Conservation (phyloP, 2,329 filamentous ascomycete genomes). For the Coniella vitis region DNA sequence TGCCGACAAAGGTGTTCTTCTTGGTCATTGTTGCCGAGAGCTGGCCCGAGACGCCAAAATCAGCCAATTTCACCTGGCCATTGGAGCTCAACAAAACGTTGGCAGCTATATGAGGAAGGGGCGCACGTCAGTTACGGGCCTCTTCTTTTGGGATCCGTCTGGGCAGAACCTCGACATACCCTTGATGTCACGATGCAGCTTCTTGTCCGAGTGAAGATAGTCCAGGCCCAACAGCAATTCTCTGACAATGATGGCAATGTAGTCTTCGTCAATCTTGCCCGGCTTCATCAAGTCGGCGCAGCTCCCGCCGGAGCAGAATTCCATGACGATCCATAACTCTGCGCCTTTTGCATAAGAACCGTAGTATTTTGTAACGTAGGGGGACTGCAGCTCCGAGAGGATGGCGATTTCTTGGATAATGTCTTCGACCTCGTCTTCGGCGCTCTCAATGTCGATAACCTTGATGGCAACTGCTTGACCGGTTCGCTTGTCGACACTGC, state of each 20-base stretch:
- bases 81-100: slow-evolving; percentile 85
- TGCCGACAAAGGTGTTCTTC: slow-evolving; percentile 98
- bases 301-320: slow-evolving; percentile 94
- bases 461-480: slow-evolving; percentile 97
- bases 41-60: slow-evolving; percentile 96
- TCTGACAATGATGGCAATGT: slow-evolving; percentile 90
- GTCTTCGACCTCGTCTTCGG: slow-evolving; percentile 98
- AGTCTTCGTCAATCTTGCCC: slow-evolving; percentile 83
- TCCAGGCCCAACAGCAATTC: slow-evolving; percentile 86
- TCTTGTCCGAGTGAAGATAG: slow-evolving; percentile 91
- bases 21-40: slow-evolving; percentile 98
- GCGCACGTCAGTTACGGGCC: slow-evolving; percentile 13
- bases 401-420: slow-evolving; percentile 99
- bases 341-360: slow-evolving; percentile 94
- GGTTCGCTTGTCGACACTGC: slow-evolving; percentile 82
- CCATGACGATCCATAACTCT: slow-evolving; percentile 99
- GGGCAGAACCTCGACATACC: slow-evolving; percentile 43
- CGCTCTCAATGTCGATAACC: slow-evolving; percentile 96
- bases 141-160: not conserved
- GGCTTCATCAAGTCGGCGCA: slow-evolving; percentile 95
- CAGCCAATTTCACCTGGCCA: slow-evolving; percentile 92
- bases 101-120: slow-evolving; percentile 53
- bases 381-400: slow-evolving; percentile 88
- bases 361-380: slow-evolving; percentile 96
- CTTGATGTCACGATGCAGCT: slow-evolving; percentile 94